phyloP scores from a whole-genome alignment of 176 grass and related monocot species.

The Aegilops tauschii region DNA sequence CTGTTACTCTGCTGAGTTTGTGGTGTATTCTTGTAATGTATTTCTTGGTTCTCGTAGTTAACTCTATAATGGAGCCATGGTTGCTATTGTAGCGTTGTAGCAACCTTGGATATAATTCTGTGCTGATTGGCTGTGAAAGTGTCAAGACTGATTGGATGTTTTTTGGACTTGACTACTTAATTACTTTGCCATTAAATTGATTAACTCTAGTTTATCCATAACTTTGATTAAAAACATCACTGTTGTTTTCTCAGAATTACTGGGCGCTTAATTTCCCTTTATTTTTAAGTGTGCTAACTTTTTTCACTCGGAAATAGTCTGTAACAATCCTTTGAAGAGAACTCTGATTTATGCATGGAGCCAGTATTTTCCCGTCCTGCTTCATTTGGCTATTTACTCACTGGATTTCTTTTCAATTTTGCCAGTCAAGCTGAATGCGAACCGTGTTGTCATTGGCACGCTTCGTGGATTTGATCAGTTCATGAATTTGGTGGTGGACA shows the following conservation, averaged over 20 bases:
- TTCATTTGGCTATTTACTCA: no score
- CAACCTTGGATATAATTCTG: neutral
- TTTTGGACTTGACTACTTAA: no score
- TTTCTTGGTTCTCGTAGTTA: neutral
- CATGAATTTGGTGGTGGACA: conserved; percentile 93
- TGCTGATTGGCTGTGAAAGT: neutral
- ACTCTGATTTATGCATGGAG: neutral
- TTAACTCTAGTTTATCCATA: neutral
- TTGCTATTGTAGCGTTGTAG: neutral
- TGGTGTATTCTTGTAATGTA: neutral
- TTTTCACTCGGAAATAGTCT: neutral
- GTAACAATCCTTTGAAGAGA: neutral
- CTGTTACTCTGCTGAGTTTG: neutral
- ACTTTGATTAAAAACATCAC: neutral
- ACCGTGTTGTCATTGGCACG: conserved; percentile 78
- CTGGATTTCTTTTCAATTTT: conserved; percentile 11
- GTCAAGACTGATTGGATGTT: neutral
- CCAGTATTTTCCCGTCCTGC: no score
- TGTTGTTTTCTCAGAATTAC: neutral
- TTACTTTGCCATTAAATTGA: neutral
- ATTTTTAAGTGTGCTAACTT: no score
- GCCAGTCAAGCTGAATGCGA: conserved; percentile 89
- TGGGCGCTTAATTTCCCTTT: no score
- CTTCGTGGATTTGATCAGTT: conserved; percentile 95
- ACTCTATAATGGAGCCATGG: neutral